Base-by-base conservation (phyloP, 495 filamentous ascomycete species). In the Saxophila tyrrhenica region DNA sequence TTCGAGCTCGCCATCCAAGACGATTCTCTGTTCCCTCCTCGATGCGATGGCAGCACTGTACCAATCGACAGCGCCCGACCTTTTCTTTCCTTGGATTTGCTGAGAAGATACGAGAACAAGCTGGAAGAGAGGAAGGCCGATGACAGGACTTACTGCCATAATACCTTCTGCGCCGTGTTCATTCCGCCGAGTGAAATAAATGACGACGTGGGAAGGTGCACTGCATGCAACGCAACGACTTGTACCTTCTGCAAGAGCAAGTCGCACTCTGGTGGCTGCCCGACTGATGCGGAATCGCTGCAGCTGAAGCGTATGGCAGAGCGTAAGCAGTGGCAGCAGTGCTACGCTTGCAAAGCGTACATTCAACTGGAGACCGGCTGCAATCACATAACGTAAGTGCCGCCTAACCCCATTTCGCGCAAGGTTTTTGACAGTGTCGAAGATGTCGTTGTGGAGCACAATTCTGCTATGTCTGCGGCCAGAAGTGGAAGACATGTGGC, bases 391-490 rank as follows among this genome's bases (percentile, higher is more conserved):
- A 65, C 56, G 52, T 73, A 66, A 42, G 23, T 52, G n/a, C 24
- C 25, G 9, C 41, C 52, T 8, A 44, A 25, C 3, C 7, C 9
- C 5, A 19, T 35, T 16, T 29, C 19, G 2, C 13, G 41, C 3
- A 48, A 19, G 11, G 8, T 17, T 11, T 10, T 21, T 16, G 20
- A 22, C 21, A 44, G 7, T 17, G 29, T 3, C 25, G n/a, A 57
- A 78, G 74, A 7, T 83, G 79, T 58, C 62, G 47, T 21, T 84
- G 80, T 52, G 62, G 67, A 8, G 69, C 71, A 1, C 55, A 81
- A 48, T 83, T 84, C 60, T 84, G 79, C 57, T 84, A 83, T 46
- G 60, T 68, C 1, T 83, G 79, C 55, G 77, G 74, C 2, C 46
- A 52, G 1, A 32, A 11, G 11, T 84, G 79, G 78, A 74, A 74